Evolutionary conservation across 1,284 basidiomycete species (phyloP).

Genomic region (Meira miltonrushii): DNA sequence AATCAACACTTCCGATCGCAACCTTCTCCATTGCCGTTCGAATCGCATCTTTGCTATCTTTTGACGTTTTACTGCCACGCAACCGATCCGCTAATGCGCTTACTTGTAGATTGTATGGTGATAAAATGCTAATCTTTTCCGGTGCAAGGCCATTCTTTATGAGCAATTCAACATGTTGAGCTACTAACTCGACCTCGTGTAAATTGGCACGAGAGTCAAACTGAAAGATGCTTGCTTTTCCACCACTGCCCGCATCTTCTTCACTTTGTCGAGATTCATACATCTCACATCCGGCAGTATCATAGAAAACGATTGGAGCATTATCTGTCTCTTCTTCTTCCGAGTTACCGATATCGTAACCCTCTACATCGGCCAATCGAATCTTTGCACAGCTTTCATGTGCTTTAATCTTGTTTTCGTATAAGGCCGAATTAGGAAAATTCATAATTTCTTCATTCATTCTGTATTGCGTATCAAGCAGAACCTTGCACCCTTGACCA

Average conservation of each 20-base stretch:
- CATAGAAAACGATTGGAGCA: conserved; percentile 82
- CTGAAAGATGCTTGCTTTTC: background rate
- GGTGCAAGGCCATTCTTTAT: conserved; percentile 66
- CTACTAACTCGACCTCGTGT: conserved; percentile 82
- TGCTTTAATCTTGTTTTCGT: conserved; percentile 68
- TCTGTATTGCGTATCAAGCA: conserved; percentile 64
- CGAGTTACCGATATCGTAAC: background rate
- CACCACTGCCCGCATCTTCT: conserved; percentile 15
- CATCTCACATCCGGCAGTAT: conserved; percentile 57
- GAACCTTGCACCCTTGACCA: conserved; percentile 72
- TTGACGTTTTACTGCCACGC: conserved; percentile 10
- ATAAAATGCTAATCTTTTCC: conserved; percentile 78
- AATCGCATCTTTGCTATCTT: conserved; percentile 17
- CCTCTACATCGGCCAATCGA: conserved; percentile 64
- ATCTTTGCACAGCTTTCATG: conserved; percentile 57
- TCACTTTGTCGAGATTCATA: conserved; percentile 21
- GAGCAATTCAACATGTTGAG: conserved; percentile 71
- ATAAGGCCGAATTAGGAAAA: conserved; percentile 80
- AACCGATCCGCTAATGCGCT: conserved; percentile 13
- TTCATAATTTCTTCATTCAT: conserved; percentile 81
- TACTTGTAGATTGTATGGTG: conserved; percentile 62
- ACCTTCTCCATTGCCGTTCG: background rate
- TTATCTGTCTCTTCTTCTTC: conserved; percentile 57
- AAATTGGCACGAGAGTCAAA: conserved; percentile 66
- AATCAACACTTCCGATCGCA: conserved; percentile 45